phyloP scores from a whole-genome alignment of 345 rosid genomes.

The Euphorbia peplus region DNA sequence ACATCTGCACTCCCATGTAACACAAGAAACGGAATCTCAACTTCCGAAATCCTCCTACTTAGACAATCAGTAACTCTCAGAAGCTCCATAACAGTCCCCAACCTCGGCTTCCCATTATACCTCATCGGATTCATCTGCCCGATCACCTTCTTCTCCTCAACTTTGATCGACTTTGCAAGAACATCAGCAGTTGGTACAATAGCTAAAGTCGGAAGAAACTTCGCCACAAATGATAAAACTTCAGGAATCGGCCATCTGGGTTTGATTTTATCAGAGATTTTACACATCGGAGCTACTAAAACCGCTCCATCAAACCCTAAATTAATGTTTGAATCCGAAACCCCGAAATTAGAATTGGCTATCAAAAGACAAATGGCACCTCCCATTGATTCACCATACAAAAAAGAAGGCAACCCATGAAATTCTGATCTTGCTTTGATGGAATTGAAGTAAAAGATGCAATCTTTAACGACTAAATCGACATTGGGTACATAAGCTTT shows the following conservation, averaged over 20 bases:
- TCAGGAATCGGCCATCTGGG: conserved; percentile 83
- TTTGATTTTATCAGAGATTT: conserved; percentile 61
- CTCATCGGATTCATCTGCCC: conserved; percentile 63
- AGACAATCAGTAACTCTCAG: conserved; percentile 63
- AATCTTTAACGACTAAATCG: conserved; percentile 62
- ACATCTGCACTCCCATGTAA: conserved; percentile 72
- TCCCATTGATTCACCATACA: conserved; percentile 84
- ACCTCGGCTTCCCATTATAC: conserved; percentile 70
- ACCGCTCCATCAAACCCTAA: conserved; percentile 60
- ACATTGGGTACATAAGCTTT: conserved; percentile 58
- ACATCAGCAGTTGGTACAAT: conserved; percentile 74
- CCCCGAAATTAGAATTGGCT: conserved; percentile 40
- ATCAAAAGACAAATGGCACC: conserved; percentile 63
- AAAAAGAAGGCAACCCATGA: conserved; percentile 50
- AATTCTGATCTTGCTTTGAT: conserved; percentile 41
- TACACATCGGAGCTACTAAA: conserved; percentile 84
- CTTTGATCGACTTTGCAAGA: conserved; percentile 51
- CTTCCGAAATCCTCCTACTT: conserved; percentile 43
- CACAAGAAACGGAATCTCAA: conserved; percentile 57
- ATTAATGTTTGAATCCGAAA: background rate
- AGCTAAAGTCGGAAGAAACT: conserved; percentile 65
- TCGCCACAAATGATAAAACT: conserved; percentile 46
- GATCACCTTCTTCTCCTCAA: conserved; percentile 52
- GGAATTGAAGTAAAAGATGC: conserved; percentile 47
- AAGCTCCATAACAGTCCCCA: conserved; percentile 72